phyloP scores from a whole-genome alignment of 1,284 basidiomycete genomes.

The Cronartium quercuum region DNA sequence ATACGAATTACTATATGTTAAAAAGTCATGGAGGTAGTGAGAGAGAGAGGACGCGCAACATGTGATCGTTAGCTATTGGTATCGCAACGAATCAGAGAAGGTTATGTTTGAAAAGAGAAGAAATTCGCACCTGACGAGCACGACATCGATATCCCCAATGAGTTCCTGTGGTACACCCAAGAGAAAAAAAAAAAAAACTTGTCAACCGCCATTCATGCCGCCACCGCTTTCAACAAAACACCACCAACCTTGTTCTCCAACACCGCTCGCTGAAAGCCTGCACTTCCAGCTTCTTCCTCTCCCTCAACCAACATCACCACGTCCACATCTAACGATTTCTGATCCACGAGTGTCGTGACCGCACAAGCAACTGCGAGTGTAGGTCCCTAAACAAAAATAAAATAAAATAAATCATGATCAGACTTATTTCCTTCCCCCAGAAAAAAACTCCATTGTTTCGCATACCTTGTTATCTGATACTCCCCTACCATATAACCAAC shows the following conservation, averaged over 20 bases:
- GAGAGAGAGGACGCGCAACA: not conserved
- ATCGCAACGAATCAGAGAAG: not conserved
- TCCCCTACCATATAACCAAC: conserved; percentile 88
- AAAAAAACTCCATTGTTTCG: not conserved
- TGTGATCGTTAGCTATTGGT: not conserved
- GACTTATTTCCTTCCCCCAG: not conserved
- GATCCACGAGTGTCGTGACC: conserved; percentile 68
- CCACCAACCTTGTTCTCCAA: conserved; percentile 62
- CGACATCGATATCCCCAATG: conserved; percentile 77
- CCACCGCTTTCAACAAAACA: too few relatives aligned
- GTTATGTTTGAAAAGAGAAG: not conserved
- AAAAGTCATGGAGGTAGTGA: too few relatives aligned
- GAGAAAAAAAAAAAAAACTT: not conserved
- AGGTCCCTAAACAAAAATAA: conserved; percentile 72
- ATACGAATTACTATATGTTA: conserved; percentile 66
- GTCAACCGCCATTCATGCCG: not conserved
- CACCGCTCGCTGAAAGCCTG: conserved; percentile 73
- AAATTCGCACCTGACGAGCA: conserved; percentile 56
- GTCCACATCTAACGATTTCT: conserved; percentile 71
- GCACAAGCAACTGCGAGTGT: conserved; percentile 86
- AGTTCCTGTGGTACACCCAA: conserved; percentile 54
- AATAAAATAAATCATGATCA: not conserved
- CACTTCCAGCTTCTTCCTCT: conserved; percentile 87
- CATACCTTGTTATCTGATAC: conserved; percentile 53
- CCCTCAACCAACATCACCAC: conserved; percentile 88